Conservation (phyloP, 2,329 filamentous ascomycete species). For the Diaporthe destruens region DNA sequence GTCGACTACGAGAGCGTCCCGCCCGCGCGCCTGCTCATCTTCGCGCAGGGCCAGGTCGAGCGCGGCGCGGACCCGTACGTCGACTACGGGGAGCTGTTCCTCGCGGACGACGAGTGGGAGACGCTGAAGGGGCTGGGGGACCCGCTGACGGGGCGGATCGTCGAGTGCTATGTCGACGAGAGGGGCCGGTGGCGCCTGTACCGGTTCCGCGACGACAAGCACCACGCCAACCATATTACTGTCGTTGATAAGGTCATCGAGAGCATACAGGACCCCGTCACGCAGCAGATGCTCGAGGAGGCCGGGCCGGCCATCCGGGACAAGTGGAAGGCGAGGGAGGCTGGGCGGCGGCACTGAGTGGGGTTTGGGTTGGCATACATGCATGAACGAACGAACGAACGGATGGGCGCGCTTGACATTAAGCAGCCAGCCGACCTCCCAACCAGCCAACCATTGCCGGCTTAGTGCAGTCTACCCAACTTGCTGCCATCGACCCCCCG, state of each 20-base stretch:
- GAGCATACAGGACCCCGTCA: constrained; percentile 89
- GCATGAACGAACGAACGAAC: too few species aligned
- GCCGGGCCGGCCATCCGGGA: constrained; percentile 79
- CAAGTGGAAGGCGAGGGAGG: constrained; percentile 79
- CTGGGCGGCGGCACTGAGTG: constrained; percentile 46
- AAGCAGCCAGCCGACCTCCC: too few species aligned
- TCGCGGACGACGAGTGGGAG: constrained; percentile 87
- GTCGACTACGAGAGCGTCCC: constrained; percentile 86
- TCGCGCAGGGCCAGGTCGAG: constrained; percentile 66
- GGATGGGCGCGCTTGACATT: too few species aligned
- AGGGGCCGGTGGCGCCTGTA: constrained; percentile 85
- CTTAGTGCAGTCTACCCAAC: too few species aligned
- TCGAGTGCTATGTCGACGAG: constrained; percentile 89
- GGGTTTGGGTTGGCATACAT: too few species aligned
- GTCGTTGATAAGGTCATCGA: constrained; percentile 89
- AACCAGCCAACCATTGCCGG: too few species aligned
- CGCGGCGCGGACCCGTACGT: constrained; percentile 67
- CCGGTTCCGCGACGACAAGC: constrained; percentile 93
- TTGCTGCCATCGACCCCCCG: too few species aligned
- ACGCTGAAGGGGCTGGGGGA: constrained; percentile 78
- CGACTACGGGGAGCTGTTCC: constrained; percentile 74
- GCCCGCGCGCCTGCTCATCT: constrained; percentile 78
- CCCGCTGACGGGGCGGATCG: constrained; percentile 86
- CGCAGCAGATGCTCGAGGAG: constrained; percentile 81
- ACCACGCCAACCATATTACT: constrained; percentile 87